Base-by-base conservation (phyloP, 1,284 basidiomycete species). In the Puccinia coronata region DNA sequence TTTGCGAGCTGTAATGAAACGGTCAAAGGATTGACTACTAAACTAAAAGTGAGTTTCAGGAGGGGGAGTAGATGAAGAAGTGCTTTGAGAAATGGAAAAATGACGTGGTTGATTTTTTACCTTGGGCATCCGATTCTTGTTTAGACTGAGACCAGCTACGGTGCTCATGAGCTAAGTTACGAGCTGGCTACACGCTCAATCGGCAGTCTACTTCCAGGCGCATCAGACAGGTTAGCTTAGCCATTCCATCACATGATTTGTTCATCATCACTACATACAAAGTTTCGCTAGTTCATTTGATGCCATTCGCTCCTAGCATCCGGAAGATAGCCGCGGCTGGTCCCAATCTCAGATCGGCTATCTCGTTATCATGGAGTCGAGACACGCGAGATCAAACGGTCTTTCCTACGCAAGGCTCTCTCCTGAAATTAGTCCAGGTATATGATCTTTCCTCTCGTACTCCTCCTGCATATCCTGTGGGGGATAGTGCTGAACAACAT, bases 371-470 rank as follows among this genome's bases (percentile, higher is more conserved):
- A 0, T 93, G 90, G 86, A 88, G 90, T 0, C 88, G 90, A 31
- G 95, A 98, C 85, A 94, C 92, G 0, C 90, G 96, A 31, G 90
- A 97, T 84, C 92, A 93, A 85, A 85, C 87, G 0, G 88, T 90
- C 81, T 88, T 92, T 31, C 91, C 91, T 2, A 91, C 91, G 0
- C 87, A 88, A 4, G 94, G 94, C 23, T 80, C 53, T 65, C 47
- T 63, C 23, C 34, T 80, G 18, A 57, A 59, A 43, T 43, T 80
- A 36, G 25, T 73, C 39, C 79, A 80, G 51, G 77, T 80, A n/a
- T n/a, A 51, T 67, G 76, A 69, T 51, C 23, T 65, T 8, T n/a
- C n/a, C n/a, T 2, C 55, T 25, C 25, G 25, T 6, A 28, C 6
- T 57, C 28, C 34, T 61, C 11, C 11, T 16, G 57, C 28, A 65